Conservation (phyloP, 441 rosid genomes). For the Gossypium gossypioides region DNA sequence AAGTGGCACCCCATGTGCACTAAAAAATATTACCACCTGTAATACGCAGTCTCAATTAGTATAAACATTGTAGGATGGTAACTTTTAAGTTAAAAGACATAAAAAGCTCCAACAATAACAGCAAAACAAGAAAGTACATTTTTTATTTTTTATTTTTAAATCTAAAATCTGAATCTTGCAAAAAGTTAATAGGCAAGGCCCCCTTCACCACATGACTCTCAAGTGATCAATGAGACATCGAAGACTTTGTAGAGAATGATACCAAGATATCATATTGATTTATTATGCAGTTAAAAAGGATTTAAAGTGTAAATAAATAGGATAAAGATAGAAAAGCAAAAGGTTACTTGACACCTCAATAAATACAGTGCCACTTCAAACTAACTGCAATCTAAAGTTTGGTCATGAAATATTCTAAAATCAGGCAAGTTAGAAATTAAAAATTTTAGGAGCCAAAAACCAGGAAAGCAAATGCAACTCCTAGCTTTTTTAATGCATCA, state of each 20-base stretch:
- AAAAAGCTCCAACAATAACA: too few relatives aligned
- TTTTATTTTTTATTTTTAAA: too few relatives aligned
- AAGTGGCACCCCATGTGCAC: constrained; percentile 99
- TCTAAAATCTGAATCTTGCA: background rate
- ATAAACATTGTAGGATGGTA: too few relatives aligned
- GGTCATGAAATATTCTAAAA: background rate
- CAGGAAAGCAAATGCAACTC: background rate
- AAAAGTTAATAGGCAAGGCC: background rate
- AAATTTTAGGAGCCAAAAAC: background rate
- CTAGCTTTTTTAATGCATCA: background rate
- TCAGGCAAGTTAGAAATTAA: background rate
- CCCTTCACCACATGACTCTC: background rate
- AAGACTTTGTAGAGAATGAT: background rate
- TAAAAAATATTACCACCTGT: constrained; percentile 91
- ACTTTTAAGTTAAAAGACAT: too few relatives aligned
- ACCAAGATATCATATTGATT: background rate
- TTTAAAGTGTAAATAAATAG: background rate
- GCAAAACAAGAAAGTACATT: background rate
- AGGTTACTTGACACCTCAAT: background rate
- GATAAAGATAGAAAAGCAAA: background rate
- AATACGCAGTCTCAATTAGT: constrained; percentile 20
- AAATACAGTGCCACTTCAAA: background rate
- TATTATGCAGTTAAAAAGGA: background rate
- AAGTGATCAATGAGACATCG: background rate
- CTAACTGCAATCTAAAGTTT: background rate